These are phyloP conservation scores for Favolaschia claudopus DNA, from an alignment of 768 basidiomycete genomes.

Conservation along the genomic window DNA sequence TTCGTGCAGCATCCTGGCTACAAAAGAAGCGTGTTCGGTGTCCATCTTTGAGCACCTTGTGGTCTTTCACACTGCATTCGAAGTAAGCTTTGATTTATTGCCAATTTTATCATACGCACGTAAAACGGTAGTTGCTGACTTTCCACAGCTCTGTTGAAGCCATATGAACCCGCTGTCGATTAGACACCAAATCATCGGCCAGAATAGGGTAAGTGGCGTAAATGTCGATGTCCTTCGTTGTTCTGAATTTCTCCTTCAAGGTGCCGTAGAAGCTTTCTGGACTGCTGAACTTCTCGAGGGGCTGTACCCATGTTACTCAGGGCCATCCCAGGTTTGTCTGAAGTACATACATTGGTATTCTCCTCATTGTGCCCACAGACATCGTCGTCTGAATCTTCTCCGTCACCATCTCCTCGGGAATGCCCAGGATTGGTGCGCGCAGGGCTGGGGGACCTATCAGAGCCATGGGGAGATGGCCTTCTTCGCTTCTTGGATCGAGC, in stretches of 20 bases:
- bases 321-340: too few relatives aligned
- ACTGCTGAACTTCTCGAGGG: not conserved
- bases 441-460: not conserved
- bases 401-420: not conserved
- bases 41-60: conserved; percentile 24
- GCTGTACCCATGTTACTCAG: not conserved
- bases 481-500: not conserved
- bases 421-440: not conserved
- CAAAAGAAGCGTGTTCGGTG: conserved; percentile 35
- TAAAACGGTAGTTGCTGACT: conserved; percentile 35
- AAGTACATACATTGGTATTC: not conserved
- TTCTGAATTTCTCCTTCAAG: not conserved
- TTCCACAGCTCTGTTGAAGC: conserved; percentile 31
- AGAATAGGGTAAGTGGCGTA: conserved; percentile 26
- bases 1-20: conserved; percentile 34
- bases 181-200: conserved; percentile 22
- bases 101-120: too few relatives aligned
- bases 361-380: not conserved
- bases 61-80: conserved; percentile 32
- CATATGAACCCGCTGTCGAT: conserved; percentile 28
- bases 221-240: conserved; percentile 27
- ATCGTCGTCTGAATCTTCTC: not conserved
- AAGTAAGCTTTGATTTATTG: conserved; percentile 16
- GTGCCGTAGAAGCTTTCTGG: conserved; percentile 5
- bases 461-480: not conserved